phyloP scores from a whole-genome alignment of 768 basidiomycete genomes.

The Kwoniella europaea region DNA sequence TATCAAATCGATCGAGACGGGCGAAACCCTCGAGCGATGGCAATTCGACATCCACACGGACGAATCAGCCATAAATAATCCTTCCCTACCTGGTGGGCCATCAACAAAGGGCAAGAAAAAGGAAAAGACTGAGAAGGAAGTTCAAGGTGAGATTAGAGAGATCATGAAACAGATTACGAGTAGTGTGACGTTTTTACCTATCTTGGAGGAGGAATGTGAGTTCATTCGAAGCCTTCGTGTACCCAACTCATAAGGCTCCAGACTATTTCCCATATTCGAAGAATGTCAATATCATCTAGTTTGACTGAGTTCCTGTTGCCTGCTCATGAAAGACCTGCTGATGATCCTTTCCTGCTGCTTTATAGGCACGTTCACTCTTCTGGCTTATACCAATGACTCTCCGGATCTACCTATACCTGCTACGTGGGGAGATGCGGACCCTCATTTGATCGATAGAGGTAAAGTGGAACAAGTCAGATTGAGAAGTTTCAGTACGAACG shows the following conservation, averaged over 20 bases:
- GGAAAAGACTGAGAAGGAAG: conserved; percentile 67
- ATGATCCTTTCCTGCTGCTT: no score
- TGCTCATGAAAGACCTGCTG: no score
- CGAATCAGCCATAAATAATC: conserved; percentile 36
- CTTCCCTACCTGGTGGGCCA: conserved; percentile 19
- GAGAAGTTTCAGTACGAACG: conserved; percentile 93
- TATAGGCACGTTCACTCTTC: conserved; percentile 85
- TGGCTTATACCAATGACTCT: conserved; percentile 79
- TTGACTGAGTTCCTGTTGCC: no score
- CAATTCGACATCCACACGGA: conserved; percentile 86
- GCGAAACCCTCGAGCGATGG: conserved; percentile 93
- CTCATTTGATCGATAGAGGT: conserved; percentile 86
- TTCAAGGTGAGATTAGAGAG: conserved; percentile 95
- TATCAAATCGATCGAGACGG: conserved; percentile 92
- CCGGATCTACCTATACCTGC: conserved; percentile 90
- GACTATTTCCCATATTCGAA: no score
- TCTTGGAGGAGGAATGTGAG: conserved; percentile 76
- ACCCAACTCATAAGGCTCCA: no score
- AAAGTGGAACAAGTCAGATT: conserved; percentile 78
- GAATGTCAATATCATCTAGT: no score
- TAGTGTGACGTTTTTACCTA: conserved; percentile 93
- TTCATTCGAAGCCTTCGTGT: conserved; percentile 7
- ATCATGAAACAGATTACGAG: conserved; percentile 98
- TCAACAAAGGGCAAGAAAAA: conserved; percentile 35
- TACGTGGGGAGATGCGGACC: conserved; percentile 96